Base-by-base conservation (phyloP, 495 filamentous ascomycete genomes). In the Lophium mytilinum region DNA sequence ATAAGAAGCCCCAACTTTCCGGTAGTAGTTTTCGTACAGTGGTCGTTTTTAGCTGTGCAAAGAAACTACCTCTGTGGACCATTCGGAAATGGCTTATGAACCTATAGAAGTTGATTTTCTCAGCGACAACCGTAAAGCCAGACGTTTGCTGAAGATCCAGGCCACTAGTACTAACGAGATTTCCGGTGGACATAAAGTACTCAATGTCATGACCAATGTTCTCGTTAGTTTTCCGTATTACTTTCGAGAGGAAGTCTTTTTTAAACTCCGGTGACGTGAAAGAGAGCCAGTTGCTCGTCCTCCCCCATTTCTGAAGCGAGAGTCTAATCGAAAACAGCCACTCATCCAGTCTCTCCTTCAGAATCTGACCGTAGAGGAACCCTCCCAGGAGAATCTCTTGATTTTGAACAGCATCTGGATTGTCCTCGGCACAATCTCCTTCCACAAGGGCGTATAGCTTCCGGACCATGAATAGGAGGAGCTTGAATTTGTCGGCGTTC, bases 81-180 rank as follows among this genome's bases (percentile, higher is more conserved):
- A 96, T 96, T 50, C 93, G 89, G 78, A 98, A 98, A 69, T 98
- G 93, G 75, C 88, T 92, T 74, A 98, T 94, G 75, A 98, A 98
- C 62, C 93, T 87, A 66, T 94, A 85, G 75, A 97, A 98, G 77
- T 98, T 98, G 66, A 97, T 90, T 78, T 97, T 97, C 72, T 98
- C 93, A 4, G 93, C 93, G 53, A 96, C 92, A 37, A 98, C 88
- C 0, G 88, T 94, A 72, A 93, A 98, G 55, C 93, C 93, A 30
- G 93, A 94, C 0, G 84, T 81, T 68, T 98, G 93, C 61, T 96
- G 92, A 58, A 96, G 70, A 79, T 97, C 93, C 45, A 98, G 78
- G 63, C 93, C 93, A 35, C 87, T 91, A 6, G 87, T 86, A 74
- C 88, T 95, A 61, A 86, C 80, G 33, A 98, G 76, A 66, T 98